phyloP scores from a whole-genome alignment of 148 eudicot species.

The Rhododendron ovatum region DNA sequence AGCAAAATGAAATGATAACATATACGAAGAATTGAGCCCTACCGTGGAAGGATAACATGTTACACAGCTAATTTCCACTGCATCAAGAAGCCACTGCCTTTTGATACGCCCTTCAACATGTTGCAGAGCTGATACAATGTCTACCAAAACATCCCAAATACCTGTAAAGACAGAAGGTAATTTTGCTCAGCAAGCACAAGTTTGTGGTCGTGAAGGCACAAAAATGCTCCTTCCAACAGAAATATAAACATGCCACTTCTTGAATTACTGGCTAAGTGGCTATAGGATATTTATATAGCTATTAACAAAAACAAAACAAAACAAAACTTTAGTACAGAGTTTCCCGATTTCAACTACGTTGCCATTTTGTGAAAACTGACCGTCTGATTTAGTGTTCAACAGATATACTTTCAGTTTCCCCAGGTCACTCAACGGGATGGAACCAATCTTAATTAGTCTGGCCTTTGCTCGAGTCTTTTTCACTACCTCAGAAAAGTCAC shows the following conservation, averaged over 20 bases:
- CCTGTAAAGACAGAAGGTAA: constrained; percentile 33
- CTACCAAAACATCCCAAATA: constrained; percentile 69
- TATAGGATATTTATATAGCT: background rate
- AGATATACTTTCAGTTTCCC: constrained; percentile 58
- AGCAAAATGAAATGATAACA: background rate
- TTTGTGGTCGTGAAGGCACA: background rate
- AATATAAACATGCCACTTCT: background rate
- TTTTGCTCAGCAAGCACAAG: background rate
- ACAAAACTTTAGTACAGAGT: background rate
- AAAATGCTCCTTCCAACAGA: background rate
- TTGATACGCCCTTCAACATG: constrained; percentile 49
- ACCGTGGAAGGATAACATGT: constrained; percentile 86
- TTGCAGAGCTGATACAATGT: constrained; percentile 61
- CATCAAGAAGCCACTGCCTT: constrained; percentile 82
- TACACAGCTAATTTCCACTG: constrained; percentile 74
- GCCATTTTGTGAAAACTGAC: constrained; percentile 31
- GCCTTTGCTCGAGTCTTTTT: constrained; percentile 57
- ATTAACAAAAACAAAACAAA: background rate
- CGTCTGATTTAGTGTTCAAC: constrained; percentile 48
- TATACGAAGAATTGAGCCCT: constrained; percentile 8
- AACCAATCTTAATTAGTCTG: constrained; percentile 55
- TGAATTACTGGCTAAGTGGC: background rate
- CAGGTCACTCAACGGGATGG: constrained; percentile 64
- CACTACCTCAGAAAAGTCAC: constrained; percentile 19
- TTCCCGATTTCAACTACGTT: background rate